Conservation (phyloP, 352 stramenopile genomes). For the Phytopythium boreale region DNA sequence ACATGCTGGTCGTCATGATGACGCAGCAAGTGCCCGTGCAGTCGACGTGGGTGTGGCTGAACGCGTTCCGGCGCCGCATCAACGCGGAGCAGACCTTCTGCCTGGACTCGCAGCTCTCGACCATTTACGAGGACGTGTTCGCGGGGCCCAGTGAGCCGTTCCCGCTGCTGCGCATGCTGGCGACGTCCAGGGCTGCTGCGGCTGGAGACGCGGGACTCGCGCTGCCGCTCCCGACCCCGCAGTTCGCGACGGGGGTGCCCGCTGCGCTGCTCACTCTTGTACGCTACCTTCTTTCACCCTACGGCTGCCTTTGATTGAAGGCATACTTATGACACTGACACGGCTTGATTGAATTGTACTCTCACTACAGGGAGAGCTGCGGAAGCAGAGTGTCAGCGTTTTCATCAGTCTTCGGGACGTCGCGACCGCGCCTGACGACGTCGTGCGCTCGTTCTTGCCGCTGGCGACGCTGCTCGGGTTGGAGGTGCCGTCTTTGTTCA, state of each 20-base stretch:
- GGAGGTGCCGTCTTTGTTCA: constrained; percentile 36
- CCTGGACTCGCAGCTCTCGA: constrained; percentile 55
- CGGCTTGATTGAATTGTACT: neutral
- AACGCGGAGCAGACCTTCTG: constrained; percentile 45
- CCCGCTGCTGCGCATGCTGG: constrained; percentile 43
- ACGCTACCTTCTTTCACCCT: constrained; percentile 8
- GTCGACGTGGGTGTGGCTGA: constrained; percentile 50
- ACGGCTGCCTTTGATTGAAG: neutral
- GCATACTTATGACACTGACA: neutral
- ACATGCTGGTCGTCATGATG: constrained; percentile 37
- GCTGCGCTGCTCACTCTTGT: constrained; percentile 63
- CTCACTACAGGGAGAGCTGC: constrained; percentile 40
- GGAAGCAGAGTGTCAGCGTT: constrained; percentile 42
- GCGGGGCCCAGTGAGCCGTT: constrained; percentile 17
- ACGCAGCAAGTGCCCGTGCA: constrained; percentile 34
- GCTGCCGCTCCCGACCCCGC: constrained; percentile 47
- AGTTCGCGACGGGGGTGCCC: constrained; percentile 48
- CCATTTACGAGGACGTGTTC: constrained; percentile 46
- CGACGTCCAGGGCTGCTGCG: constrained; percentile 20
- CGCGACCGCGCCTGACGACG: constrained; percentile 31
- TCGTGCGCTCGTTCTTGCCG: constrained; percentile 45
- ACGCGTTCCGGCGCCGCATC: constrained; percentile 37
- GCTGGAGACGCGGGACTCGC: constrained; percentile 13
- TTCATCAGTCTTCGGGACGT: constrained; percentile 56
- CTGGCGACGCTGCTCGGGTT: constrained; percentile 30